phyloP scores from a whole-genome alignment of 1,139 yeast species.

The Sugiyamaella paludigena region DNA sequence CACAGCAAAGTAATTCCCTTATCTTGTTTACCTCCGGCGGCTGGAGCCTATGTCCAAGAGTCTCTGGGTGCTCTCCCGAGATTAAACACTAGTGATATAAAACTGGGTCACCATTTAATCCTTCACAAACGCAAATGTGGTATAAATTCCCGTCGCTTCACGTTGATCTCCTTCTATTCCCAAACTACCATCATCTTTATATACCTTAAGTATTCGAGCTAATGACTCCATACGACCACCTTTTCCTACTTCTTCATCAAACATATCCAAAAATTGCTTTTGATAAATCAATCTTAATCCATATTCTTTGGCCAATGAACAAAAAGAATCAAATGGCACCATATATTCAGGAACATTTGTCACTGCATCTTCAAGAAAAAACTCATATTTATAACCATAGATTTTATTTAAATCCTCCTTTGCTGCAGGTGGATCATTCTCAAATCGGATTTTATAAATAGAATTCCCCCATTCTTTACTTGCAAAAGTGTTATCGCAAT shows the following conservation, averaged over 20 bases:
- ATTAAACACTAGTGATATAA: no score
- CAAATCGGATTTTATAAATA: constrained; percentile 76
- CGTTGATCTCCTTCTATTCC: constrained; percentile 90
- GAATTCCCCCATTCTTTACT: constrained; percentile 71
- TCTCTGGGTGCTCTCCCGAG: no score
- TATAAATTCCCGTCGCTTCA: constrained; percentile 83
- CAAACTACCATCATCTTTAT: constrained; percentile 63
- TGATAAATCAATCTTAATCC: constrained; percentile 70
- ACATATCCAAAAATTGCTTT: constrained; percentile 78
- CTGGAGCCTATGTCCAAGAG: no score
- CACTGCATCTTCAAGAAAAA: constrained; percentile 86
- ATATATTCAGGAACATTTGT: constrained; percentile 96
- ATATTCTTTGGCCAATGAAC: constrained; percentile 80
- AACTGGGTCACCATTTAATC: constrained; percentile 7
- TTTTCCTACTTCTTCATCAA: constrained; percentile 71
- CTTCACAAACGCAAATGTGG: constrained; percentile 77
- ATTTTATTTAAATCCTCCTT: constrained; percentile 66
- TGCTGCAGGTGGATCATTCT: constrained; percentile 66
- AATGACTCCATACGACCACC: constrained; percentile 48
- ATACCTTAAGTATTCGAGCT: constrained; percentile 50
- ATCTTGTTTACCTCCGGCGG: no score
- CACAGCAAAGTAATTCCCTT: no score
- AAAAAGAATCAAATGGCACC: constrained; percentile 89
- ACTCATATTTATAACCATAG: constrained; percentile 80
- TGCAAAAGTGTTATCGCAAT: constrained; percentile 22